phyloP scores from a whole-genome alignment of 1,284 basidiomycete species.

The Trichosporon ovoides region DNA sequence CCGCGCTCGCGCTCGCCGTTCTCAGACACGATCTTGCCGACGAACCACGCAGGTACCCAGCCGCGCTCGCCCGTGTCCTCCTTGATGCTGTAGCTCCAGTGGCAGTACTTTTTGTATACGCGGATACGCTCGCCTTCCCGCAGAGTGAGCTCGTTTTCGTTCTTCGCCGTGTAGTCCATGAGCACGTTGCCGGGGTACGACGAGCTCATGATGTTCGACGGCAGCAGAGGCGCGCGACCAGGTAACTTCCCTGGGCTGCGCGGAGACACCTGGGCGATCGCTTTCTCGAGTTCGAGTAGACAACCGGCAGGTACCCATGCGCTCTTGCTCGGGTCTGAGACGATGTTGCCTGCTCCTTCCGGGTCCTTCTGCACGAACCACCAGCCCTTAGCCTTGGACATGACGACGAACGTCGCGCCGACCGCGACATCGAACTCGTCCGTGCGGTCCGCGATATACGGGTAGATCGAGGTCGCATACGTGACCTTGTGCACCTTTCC shows the following conservation, averaged over 20 bases:
- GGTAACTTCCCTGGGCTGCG: constrained; percentile 13
- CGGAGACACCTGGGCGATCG: constrained; percentile 44
- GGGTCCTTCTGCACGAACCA: constrained; percentile 97
- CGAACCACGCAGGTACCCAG: constrained; percentile 67
- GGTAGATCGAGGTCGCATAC: constrained; percentile 53
- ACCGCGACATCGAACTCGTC: constrained; percentile 98
- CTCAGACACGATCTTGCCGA: constrained; percentile 32
- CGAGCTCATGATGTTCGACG: constrained; percentile 80
- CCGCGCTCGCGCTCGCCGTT: not conserved
- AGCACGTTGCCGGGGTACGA: constrained; percentile 89
- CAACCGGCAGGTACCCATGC: constrained; percentile 84
- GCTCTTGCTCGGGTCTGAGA: constrained; percentile 66
- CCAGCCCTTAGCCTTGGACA: constrained; percentile 93
- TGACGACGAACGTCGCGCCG: constrained; percentile 85
- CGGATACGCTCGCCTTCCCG: constrained; percentile 80
- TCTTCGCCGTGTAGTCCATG: constrained; percentile 90
- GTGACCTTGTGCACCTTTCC: constrained; percentile 42
- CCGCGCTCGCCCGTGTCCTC: constrained; percentile 80
- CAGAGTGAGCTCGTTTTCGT: constrained; percentile 80
- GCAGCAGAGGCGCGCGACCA: constrained; percentile 62
- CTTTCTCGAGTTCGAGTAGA: constrained; percentile 81
- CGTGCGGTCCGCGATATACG: constrained; percentile 89
- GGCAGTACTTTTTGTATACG: constrained; percentile 96
- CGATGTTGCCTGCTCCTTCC: constrained; percentile 71
- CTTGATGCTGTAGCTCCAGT: constrained; percentile 89